phyloP scores from a whole-genome alignment of 2,329 filamentous ascomycete genomes.

The Aspergillus ochraceus region DNA sequence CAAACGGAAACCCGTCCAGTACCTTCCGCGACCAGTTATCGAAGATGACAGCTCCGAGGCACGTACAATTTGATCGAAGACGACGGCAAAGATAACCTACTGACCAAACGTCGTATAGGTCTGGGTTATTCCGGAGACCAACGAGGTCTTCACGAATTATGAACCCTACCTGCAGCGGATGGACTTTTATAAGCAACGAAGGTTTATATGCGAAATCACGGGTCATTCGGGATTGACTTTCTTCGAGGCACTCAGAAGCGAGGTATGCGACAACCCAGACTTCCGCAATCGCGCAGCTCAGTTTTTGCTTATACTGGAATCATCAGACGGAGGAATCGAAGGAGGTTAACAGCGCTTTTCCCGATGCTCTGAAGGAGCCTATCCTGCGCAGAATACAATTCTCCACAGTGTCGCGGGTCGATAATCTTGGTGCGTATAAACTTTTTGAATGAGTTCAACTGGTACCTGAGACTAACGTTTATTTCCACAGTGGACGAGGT shows the following conservation, averaged over 20 bases:
- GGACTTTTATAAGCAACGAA: slow-evolving; percentile 91
- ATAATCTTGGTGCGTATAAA: slow-evolving; percentile 63
- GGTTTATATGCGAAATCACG: slow-evolving; percentile 94
- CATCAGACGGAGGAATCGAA: slow-evolving; percentile 71
- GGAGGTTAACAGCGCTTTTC: slow-evolving; percentile 89
- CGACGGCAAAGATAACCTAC: slow-evolving; percentile 8
- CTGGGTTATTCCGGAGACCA: slow-evolving; percentile 87
- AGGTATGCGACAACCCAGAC: slow-evolving; percentile 56
- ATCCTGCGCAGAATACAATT: slow-evolving; percentile 91
- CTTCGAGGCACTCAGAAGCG: slow-evolving; percentile 87
- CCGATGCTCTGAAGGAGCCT: slow-evolving; percentile 85
- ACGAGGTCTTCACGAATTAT: slow-evolving; percentile 85
- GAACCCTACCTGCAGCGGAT: slow-evolving; percentile 82
- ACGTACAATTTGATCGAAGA: slow-evolving; percentile 33
- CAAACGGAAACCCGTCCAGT: slow-evolving; percentile 92
- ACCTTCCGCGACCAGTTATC: slow-evolving; percentile 68
- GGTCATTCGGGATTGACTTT: slow-evolving; percentile 89
- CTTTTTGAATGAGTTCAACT: slow-evolving; percentile 1
- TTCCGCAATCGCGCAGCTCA: slow-evolving; percentile 30
- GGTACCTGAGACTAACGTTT: slow-evolving; percentile 18
- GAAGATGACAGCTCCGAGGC: slow-evolving; percentile 84
- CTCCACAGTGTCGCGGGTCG: slow-evolving; percentile 83
- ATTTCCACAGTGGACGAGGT: slow-evolving; percentile 48
- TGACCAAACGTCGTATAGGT: slow-evolving; percentile 57
- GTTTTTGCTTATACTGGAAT: slow-evolving; percentile 6